Percentiles rank a stretch among this genome's conserved stretches.
phyloP scores from a whole-genome alignment of 2,329 filamentous ascomycete genomes.

The Ophiostoma ulmi region DNA sequence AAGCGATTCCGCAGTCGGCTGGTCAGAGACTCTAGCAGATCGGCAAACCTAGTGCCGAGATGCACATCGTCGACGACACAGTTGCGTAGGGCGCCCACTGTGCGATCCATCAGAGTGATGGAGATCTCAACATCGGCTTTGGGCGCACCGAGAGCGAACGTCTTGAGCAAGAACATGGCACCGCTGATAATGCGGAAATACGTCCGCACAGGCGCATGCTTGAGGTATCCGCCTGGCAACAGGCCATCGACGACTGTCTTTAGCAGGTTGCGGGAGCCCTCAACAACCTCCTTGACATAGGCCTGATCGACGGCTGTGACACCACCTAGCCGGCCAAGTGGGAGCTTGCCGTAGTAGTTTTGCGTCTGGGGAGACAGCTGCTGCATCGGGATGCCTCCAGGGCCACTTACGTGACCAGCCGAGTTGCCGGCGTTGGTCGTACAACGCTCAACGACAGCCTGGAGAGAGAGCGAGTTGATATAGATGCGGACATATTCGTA shows the following conservation, averaged over 20 bases:
- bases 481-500: slow-evolving; percentile 95
- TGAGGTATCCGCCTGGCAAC: slow-evolving; percentile 67
- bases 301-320: slow-evolving; percentile 64
- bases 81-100: slow-evolving; percentile 66
- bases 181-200: slow-evolving; percentile 84
- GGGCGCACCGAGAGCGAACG: slow-evolving; percentile 73
- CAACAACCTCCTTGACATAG: slow-evolving; percentile 70
- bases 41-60: slow-evolving; percentile 76
- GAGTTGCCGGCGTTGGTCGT: slow-evolving; percentile 53
- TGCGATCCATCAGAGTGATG: slow-evolving; percentile 68
- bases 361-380: slow-evolving; percentile 58
- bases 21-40: slow-evolving; percentile 73
- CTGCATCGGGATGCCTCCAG: slow-evolving; percentile 29
- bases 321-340: slow-evolving; percentile 58
- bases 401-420: neutral
- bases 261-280: slow-evolving; percentile 71
- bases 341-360: slow-evolving; percentile 59
- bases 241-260: slow-evolving; percentile 71
- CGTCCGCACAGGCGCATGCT: slow-evolving; percentile 75
- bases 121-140: slow-evolving; percentile 72
- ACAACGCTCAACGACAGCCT: slow-evolving; percentile 90
- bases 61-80: slow-evolving; percentile 83
- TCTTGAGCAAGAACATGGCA: slow-evolving; percentile 79
- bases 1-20: slow-evolving; percentile 69
- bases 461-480: slow-evolving; percentile 86